Conservation (phyloP, 176 grass and related monocot species). For the Paspalum notatum region DNA sequence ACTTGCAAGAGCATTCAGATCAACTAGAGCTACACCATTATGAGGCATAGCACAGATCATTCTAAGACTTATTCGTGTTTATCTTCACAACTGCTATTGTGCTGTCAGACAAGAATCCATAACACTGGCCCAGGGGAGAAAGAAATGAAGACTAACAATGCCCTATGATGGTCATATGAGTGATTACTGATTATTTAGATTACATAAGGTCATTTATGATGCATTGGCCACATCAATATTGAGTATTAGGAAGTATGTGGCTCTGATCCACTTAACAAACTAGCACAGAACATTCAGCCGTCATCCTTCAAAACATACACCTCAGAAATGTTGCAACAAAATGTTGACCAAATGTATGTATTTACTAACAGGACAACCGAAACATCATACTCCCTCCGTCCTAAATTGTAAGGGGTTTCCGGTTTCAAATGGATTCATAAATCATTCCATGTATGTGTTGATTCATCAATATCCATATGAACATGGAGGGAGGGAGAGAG, state of each 20-base stretch:
- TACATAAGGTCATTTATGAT: not conserved
- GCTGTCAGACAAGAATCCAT: not conserved
- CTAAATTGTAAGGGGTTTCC: too few species aligned
- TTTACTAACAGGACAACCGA: not conserved
- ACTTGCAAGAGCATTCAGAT: conserved; percentile 6
- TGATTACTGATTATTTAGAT: not conserved
- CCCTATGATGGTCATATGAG: not conserved
- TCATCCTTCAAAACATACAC: not conserved
- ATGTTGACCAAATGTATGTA: conserved; percentile 4
- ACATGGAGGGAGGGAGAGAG: too few species aligned
- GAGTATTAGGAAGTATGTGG: not conserved
- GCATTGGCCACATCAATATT: not conserved
- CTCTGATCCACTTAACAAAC: not conserved
- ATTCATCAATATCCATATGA: too few species aligned
- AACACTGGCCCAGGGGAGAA: not conserved
- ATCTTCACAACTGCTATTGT: not conserved
- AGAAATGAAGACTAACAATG: not conserved
- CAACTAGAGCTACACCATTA: not conserved
- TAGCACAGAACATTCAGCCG: not conserved
- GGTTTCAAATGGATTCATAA: too few species aligned
- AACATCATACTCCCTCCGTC: not conserved
- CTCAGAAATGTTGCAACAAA: conserved; percentile 11
- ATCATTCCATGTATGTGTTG: too few species aligned
- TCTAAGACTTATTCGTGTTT: not conserved
- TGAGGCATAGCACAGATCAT: not conserved